Percentiles rank a stretch among this genome's conserved stretches.
Evolutionary conservation across 1,284 basidiomycete genomes (phyloP).

Genomic region (Grifola frondosa): DNA sequence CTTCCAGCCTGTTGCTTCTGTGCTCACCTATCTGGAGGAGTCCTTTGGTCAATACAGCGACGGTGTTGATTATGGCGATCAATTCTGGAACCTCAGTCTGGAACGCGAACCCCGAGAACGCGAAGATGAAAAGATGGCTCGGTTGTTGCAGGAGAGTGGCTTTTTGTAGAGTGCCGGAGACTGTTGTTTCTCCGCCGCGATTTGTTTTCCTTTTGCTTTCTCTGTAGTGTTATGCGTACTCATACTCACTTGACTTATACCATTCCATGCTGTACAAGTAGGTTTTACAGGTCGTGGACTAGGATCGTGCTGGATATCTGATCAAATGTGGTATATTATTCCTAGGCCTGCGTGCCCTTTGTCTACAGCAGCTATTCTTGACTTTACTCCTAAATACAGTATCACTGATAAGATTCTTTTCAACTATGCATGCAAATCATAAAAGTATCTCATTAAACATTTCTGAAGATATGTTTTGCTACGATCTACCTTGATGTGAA

Average conservation of each 20-base stretch:
- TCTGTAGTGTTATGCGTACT: constrained; percentile 18
- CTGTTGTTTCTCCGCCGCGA: not conserved
- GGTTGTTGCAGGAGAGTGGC: constrained; percentile 84
- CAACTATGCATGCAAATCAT: too few relatives aligned
- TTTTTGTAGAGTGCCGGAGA: constrained; percentile 54
- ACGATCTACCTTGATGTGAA: too few relatives aligned
- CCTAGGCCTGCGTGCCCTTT: too few relatives aligned
- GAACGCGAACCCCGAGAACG: constrained; percentile 89
- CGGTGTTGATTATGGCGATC: constrained; percentile 41
- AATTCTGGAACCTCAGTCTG: constrained; percentile 85
- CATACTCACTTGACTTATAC: constrained; percentile 22
- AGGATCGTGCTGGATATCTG: constrained; percentile 20
- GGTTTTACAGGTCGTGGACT: constrained; percentile 22
- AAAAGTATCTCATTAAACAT: too few relatives aligned
- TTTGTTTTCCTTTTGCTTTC: constrained; percentile 5
- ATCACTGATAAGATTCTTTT: too few relatives aligned
- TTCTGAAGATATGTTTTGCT: too few relatives aligned
- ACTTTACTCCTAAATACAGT: too few relatives aligned
- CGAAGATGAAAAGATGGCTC: constrained; percentile 91
- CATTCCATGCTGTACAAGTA: constrained; percentile 24
- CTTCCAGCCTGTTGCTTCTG: constrained; percentile 65
- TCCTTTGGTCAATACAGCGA: constrained; percentile 71
- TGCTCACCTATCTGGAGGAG: constrained; percentile 79
- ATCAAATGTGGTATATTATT: constrained; percentile 2
- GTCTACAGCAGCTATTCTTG: too few relatives aligned